These are phyloP conservation scores for Lachancea fermentati DNA, from an alignment of 805 yeast species.

Conservation along the genomic window DNA sequence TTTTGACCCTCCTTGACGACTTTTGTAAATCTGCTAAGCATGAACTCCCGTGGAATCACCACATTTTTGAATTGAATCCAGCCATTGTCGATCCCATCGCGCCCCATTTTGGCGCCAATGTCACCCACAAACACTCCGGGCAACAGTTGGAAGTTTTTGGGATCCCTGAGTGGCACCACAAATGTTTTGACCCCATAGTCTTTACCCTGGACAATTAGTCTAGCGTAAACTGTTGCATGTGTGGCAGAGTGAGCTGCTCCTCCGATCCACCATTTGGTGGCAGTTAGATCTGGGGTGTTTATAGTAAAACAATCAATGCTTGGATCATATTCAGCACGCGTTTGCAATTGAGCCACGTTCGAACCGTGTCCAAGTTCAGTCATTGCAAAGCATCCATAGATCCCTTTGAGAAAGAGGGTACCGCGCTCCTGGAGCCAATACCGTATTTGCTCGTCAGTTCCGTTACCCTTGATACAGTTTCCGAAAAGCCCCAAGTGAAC, in stretches of 20 bases:
- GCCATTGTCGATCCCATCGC: constrained; percentile 94
- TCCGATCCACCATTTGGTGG: constrained; percentile 99
- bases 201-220: constrained; percentile 72
- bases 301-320: constrained; percentile 62
- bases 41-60: constrained; percentile 72
- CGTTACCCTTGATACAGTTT: constrained; percentile 78
- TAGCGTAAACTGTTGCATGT: constrained; percentile 79
- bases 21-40: constrained; percentile 75
- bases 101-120: constrained; percentile 92
- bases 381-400: constrained; percentile 89
- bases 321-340: constrained; percentile 78
- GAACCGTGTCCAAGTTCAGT: constrained; percentile 93
- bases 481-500: constrained; percentile 84
- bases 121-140: constrained; percentile 88
- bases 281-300: constrained; percentile 85
- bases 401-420: constrained; percentile 50
- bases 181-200: constrained; percentile 92
- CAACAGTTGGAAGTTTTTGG: constrained; percentile 53
- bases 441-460: constrained; percentile 74
- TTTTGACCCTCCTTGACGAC: constrained; percentile 62
- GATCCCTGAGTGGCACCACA: constrained; percentile 83
- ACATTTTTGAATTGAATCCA: constrained; percentile 91
- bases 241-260: constrained; percentile 96
- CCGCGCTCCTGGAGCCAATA: constrained; percentile 79
- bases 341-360: constrained; percentile 87